A percentile compares a stretch with the other conserved stretches of the same genome.
phyloP scores from a whole-genome alignment of 1,139 yeast genomes.

The Geotrichum macrosporum region DNA sequence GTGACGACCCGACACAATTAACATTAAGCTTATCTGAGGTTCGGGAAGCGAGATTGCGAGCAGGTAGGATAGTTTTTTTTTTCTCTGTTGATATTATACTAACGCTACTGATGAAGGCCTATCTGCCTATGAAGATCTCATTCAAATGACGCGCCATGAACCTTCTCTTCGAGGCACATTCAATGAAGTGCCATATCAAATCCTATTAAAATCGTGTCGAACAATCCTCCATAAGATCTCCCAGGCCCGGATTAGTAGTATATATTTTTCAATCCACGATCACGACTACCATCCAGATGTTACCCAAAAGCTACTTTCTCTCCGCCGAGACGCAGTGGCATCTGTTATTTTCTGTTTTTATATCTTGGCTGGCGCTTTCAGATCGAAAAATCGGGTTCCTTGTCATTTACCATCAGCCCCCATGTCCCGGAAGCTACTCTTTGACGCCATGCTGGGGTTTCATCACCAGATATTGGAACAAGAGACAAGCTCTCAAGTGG shows the following conservation, averaged over 20 bases:
- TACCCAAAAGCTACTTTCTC: conserved; percentile 41
- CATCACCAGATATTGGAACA: conserved; percentile 24
- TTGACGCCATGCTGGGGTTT: conserved; percentile 40
- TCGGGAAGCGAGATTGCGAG: conserved; percentile 47
- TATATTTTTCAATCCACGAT: conserved; percentile 46
- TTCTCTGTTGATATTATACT: not conserved
- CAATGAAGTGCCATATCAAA: conserved; percentile 29
- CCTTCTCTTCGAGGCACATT: conserved; percentile 35
- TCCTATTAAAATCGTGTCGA: conserved; percentile 41
- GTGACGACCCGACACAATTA: conserved; percentile 45
- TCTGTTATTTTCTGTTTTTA: conserved; percentile 44
- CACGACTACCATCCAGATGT: conserved; percentile 34
- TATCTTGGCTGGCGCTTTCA: conserved; percentile 43
- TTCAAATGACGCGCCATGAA: conserved; percentile 41
- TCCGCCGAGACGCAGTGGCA: conserved; percentile 48
- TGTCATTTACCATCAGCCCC: conserved; percentile 45
- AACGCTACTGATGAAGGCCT: conserved; percentile 25
- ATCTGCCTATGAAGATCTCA: conserved; percentile 40
- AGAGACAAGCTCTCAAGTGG: not conserved
- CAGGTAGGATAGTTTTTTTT: conserved; percentile 29
- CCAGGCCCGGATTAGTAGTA: conserved; percentile 48
- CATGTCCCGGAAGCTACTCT: conserved; percentile 43
- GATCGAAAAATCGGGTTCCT: conserved; percentile 42
- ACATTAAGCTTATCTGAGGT: conserved; percentile 45
- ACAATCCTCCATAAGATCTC: conserved; percentile 42